phyloP scores from a whole-genome alignment of 495 filamentous ascomycete genomes.

The Pyrenopolyporus hunteri region DNA sequence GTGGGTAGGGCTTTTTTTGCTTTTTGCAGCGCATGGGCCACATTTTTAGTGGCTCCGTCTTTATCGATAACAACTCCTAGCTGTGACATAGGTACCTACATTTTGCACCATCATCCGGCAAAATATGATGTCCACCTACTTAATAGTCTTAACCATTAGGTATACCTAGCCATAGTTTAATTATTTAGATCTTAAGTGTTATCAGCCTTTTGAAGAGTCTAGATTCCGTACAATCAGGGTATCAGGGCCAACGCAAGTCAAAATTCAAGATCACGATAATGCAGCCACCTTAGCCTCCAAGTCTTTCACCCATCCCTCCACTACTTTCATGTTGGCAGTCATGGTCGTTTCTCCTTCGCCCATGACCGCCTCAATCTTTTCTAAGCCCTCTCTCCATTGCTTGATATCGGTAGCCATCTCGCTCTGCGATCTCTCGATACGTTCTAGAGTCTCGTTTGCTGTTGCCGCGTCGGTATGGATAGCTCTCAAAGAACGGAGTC shows the following conservation, averaged over 20 bases:
- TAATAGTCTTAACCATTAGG: not conserved
- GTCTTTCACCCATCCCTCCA: conserved; percentile 88
- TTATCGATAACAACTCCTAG: conserved; percentile 16
- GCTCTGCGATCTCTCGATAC: conserved; percentile 77
- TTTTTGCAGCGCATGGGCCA: conserved; percentile 15
- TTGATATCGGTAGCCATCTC: conserved; percentile 84
- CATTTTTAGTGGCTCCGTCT: not conserved
- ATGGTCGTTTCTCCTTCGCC: conserved; percentile 70
- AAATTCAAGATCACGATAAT: conserved; percentile 46
- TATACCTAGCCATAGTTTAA: not conserved
- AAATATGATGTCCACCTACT: not conserved
- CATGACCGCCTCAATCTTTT: conserved; percentile 77
- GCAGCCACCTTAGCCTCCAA: conserved; percentile 76
- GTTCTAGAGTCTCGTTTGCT: conserved; percentile 78
- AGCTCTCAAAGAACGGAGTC: conserved; percentile 79
- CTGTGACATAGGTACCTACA: not conserved
- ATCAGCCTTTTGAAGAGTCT: not conserved
- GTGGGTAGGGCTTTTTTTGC: conserved; percentile 40
- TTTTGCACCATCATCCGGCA: not conserved
- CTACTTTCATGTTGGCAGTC: conserved; percentile 75
- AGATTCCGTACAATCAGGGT: conserved; percentile 16
- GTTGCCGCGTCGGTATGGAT: conserved; percentile 87
- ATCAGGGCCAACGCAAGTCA: conserved; percentile 20
- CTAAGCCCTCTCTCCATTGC: conserved; percentile 83
- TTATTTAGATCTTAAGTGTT: not conserved